These are phyloP conservation scores for Tylopilus sp. DNA, from an alignment of 1,284 basidiomycete genomes.

Conservation along the genomic window DNA sequence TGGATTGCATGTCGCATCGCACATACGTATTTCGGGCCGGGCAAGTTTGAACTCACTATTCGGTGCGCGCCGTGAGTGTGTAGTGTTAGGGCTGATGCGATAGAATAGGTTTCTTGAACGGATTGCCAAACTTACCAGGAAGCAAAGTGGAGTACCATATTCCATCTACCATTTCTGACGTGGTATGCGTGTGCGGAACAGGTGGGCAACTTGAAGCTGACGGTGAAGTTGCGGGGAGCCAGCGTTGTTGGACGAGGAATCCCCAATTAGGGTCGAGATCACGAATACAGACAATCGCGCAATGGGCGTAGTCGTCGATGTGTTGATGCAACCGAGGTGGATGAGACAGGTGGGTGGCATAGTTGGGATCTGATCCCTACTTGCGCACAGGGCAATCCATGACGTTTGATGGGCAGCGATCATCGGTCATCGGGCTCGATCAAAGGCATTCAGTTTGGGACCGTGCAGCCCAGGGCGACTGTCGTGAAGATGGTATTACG, in stretches of 20 bases:
- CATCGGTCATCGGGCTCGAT: constrained; percentile 76
- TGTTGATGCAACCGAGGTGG: constrained; percentile 82
- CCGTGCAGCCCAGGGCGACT: constrained; percentile 65
- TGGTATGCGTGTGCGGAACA: constrained; percentile 87
- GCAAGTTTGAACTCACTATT: too few species aligned
- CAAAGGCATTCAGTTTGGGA: constrained; percentile 75
- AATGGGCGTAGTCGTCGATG: constrained; percentile 76
- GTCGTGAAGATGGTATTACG: constrained; percentile 66
- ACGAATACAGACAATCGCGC: constrained; percentile 75
- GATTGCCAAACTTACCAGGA: constrained; percentile 87
- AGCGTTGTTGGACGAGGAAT: constrained; percentile 83
- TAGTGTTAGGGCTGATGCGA: neutral
- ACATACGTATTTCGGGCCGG: too few species aligned
- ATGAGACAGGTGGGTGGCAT: constrained; percentile 71
- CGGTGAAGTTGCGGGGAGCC: constrained; percentile 77
- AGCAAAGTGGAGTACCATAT: constrained; percentile 81
- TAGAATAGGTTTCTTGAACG: constrained; percentile 86
- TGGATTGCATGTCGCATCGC: too few species aligned
- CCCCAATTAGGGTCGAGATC: constrained; percentile 75
- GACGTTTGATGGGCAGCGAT: constrained; percentile 65
- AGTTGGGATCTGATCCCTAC: neutral
- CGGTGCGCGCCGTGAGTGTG: too few species aligned
- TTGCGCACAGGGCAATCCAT: constrained; percentile 69
- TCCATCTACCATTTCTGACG: constrained; percentile 75
- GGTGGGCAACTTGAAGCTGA: constrained; percentile 79